Base-by-base conservation (phyloP, 352 stramenopile genomes). In the Chrysophaeum taylorii region DNA sequence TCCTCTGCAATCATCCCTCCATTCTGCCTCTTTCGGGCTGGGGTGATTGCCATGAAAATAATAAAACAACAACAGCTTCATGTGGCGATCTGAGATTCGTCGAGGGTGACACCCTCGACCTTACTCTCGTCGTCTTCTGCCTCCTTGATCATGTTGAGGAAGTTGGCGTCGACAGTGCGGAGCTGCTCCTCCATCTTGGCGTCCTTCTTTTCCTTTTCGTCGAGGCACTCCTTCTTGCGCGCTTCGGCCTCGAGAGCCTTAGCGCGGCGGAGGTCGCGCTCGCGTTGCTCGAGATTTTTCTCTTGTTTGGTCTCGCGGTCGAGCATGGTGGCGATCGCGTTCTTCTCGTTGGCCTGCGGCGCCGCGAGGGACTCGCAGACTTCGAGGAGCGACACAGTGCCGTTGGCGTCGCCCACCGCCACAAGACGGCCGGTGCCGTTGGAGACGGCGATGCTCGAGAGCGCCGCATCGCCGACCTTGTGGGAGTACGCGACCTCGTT, bases 401-500 rank as follows among this genome's bases (percentile, higher is more conserved):
- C 93, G 68, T 96, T 96, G 54, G 80, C 87, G 73, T 98, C 93
- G 15, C 93, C 92, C 23, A 98, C 89, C 14, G 92, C 93, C 12
- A 98, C 85, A 25, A 98, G 83, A 62, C 94, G 93, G 7, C 93
- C 92, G 7, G 89, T 87, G 14, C 75, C 84, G n/a, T 89, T 78
- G 5, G 84, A 80, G 66, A 97, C 86, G 54, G 85, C 89, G 63
- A 98, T 94, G 60, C 86, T 84, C 37, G 87, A 96, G 25, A 97
- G 84, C 52, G 86, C 79, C 25, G 86, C 81, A 68, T 96, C 89
- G 38, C 91, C 87, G 43, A 98, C 91, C 78, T 98, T 98, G 82
- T 98, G 92, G 48, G 85, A 95, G 79, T 97, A 98, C 25, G 91
- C 93, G 57, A 96, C 87, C 74, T 97, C 93, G 78, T 96, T 97